Conservation (phyloP, 441 rosid genomes). For the Gossypium lobatum region DNA sequence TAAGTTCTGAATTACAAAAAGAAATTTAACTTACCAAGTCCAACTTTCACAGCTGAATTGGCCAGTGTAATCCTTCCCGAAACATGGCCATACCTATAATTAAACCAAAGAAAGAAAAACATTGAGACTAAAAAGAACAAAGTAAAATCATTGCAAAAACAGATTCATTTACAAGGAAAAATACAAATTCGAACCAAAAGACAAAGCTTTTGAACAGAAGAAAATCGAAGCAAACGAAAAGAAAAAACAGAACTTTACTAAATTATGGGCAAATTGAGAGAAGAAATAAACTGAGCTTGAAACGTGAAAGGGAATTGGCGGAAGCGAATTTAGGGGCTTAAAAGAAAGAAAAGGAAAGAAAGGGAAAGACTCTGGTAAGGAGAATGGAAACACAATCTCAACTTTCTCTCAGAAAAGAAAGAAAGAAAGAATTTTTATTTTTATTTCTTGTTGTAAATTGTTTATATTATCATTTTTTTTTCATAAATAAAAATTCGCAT, state of each 20-base stretch:
- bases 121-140: not conserved
- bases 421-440: not conserved
- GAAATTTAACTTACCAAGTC: not conserved
- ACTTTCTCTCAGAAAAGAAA: not conserved
- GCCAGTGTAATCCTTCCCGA: not conserved
- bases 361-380: constrained; percentile 23
- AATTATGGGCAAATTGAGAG: not conserved
- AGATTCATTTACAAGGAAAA: not conserved
- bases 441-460: not conserved
- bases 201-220: not conserved
- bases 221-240: not conserved
- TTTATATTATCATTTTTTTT: not conserved
- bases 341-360: constrained; percentile 13
- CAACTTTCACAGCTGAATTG: not conserved
- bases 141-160: not conserved
- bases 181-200: not conserved
- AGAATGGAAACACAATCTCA: not conserved
- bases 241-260: not conserved
- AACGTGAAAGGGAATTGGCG: not conserved
- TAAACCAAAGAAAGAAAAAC: not conserved
- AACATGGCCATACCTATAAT: constrained; percentile 15
- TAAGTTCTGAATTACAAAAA: not conserved
- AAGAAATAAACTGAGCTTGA: constrained; percentile 16
- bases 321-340: not conserved
- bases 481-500: not conserved